Evolutionary conservation across 257 asterid genomes (phyloP).

Genomic region (Fraxinus cuspidata): DNA sequence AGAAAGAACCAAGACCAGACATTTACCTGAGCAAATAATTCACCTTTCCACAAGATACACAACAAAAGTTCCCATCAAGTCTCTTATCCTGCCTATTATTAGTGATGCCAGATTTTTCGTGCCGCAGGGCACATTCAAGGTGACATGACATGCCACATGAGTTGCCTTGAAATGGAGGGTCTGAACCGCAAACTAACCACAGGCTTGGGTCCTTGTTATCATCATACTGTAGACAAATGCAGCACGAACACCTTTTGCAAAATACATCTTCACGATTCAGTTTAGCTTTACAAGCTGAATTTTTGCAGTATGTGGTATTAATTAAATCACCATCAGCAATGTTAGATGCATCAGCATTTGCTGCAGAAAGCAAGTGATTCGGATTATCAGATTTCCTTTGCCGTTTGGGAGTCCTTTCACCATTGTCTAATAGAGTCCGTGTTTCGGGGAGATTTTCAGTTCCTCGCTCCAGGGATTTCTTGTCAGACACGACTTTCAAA

Average conservation of each 20-base stretch:
- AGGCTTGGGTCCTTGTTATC: constrained; percentile 96
- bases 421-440: constrained; percentile 43
- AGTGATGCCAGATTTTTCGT: constrained; percentile 66
- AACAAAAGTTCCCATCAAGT: constrained; percentile 79
- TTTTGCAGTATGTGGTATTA: constrained; percentile 55
- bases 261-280: constrained; percentile 49
- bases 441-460: constrained; percentile 38
- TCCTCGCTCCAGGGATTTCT: constrained; percentile 51
- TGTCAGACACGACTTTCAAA: constrained; percentile 64
- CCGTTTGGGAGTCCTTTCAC: constrained; percentile 65
- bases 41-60: constrained; percentile 85
- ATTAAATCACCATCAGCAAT: constrained; percentile 38
- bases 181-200: constrained; percentile 89
- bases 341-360: constrained; percentile 32
- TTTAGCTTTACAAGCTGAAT: constrained; percentile 88
- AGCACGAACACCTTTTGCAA: constrained; percentile 96
- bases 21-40: constrained; percentile 81
- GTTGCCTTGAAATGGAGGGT: constrained; percentile 66
- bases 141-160: constrained; percentile 96
- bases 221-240: constrained; percentile 81
- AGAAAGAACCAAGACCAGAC: constrained; percentile 7
- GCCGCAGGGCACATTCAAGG: constrained; percentile 84
- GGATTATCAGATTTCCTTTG: constrained; percentile 62
- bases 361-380: constrained; percentile 33
- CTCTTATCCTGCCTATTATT: constrained; percentile 55